Evolutionary conservation across 2,329 filamentous ascomycete species (phyloP).

Genomic region (Alternaria sp.): DNA sequence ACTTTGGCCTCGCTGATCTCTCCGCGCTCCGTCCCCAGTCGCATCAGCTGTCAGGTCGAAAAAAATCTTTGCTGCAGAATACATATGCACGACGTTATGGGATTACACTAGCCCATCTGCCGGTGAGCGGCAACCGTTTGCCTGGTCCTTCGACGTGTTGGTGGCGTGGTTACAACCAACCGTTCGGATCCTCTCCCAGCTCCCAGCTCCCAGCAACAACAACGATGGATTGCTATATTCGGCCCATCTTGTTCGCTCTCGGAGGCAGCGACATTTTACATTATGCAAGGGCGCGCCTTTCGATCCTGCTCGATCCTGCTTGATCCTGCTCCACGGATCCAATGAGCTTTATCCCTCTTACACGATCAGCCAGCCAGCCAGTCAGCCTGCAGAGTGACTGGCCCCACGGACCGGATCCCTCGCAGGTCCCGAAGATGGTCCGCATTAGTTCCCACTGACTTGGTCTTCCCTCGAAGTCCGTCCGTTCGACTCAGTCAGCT

Average conservation of each 20-base stretch:
- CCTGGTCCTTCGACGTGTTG: neutral
- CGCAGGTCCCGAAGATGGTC: neutral
- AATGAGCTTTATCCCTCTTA: neutral
- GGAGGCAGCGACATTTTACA: neutral
- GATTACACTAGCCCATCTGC: neutral
- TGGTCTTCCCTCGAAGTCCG: neutral
- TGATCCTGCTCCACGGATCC: neutral
- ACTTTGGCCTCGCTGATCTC: neutral
- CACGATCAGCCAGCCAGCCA: neutral
- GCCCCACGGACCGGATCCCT: neutral
- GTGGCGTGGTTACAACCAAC: neutral
- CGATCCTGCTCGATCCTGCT: neutral
- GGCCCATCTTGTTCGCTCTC: neutral
- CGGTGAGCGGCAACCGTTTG: neutral
- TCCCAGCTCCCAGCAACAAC: neutral
- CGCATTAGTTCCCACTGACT: neutral
- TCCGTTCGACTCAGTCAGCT: neutral
- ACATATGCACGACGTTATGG: neutral
- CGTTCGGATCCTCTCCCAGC: slow-evolving; percentile 1
- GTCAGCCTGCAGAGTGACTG: neutral
- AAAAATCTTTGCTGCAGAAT: neutral
- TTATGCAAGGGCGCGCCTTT: neutral
- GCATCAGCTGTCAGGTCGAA: neutral
- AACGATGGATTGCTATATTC: neutral
- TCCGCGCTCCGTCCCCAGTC: neutral